These are phyloP conservation scores for Persicaria maculosa DNA, from an alignment of 148 eudicot species.

Conservation along the genomic window DNA sequence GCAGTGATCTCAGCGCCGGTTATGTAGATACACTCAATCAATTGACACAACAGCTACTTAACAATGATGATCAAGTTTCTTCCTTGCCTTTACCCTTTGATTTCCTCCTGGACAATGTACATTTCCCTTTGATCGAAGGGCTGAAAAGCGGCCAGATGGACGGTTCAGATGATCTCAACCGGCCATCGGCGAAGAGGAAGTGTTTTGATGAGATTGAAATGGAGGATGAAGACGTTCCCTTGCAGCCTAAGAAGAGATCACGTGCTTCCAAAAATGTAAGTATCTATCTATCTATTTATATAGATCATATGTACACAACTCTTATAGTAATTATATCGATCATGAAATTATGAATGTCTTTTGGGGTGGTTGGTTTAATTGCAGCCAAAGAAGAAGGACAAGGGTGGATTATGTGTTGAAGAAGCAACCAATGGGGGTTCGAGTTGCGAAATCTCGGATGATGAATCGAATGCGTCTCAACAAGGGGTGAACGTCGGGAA, in stretches of 20 bases:
- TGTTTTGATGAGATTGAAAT: background rate
- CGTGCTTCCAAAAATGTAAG: conserved; percentile 18
- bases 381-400: conserved; percentile 7
- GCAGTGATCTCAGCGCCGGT: background rate
- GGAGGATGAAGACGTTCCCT: background rate
- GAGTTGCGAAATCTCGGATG: conserved; percentile 19
- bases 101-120: background rate
- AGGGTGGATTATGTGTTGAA: background rate
- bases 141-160: background rate
- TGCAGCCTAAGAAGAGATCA: conserved; percentile 19
- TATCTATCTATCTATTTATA: background rate
- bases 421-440: background rate
- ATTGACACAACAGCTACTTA: background rate
- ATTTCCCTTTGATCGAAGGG: background rate
- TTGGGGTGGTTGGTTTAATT: background rate
- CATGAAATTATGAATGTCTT: no score
- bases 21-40: background rate
- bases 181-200: background rate
- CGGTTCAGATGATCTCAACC: background rate
- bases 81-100: background rate
- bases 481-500: conserved; percentile 19
- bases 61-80: background rate
- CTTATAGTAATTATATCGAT: no score
- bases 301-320: no score
- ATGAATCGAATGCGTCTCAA: conserved; percentile 16